These are phyloP conservation scores for Pseudopithomyces maydicus DNA, from an alignment of 2,329 filamentous ascomycete genomes.

Conservation along the genomic window DNA sequence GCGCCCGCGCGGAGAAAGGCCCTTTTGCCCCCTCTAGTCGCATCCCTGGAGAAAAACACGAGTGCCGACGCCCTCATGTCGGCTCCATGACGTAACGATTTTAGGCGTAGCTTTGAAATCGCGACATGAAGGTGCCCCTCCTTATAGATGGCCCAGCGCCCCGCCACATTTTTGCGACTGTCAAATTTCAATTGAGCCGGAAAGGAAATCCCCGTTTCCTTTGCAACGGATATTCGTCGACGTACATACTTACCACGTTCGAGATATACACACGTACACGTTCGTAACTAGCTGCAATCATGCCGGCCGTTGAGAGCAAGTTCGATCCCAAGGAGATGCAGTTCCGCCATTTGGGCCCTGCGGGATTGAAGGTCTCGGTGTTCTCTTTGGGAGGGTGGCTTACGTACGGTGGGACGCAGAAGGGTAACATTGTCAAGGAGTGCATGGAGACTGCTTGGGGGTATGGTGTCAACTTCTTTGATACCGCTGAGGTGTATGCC, in stretches of 20 bases:
- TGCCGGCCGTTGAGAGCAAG: slow-evolving; percentile 50
- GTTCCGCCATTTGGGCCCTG: slow-evolving; percentile 52
- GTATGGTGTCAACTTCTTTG: slow-evolving; percentile 57
- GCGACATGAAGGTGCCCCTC: neutral
- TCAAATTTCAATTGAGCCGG: neutral
- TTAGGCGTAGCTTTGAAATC: neutral
- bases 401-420: slow-evolving; percentile 57
- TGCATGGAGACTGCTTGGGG: slow-evolving; percentile 57
- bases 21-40: neutral
- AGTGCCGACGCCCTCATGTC: neutral
- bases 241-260: too few species aligned
- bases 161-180: neutral
- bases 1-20: too few species aligned
- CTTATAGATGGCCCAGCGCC: neutral
- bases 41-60: neutral
- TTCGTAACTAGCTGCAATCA: slow-evolving; percentile 15
- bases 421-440: slow-evolving; percentile 49
- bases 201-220: too few species aligned
- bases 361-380: slow-evolving; percentile 57
- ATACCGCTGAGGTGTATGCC: slow-evolving; percentile 60
- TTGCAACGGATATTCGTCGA: too few species aligned
- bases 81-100: slow-evolving; percentile 1
- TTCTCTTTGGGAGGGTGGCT: slow-evolving; percentile 54
- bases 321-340: slow-evolving; percentile 57
- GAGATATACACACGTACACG: too few species aligned